phyloP scores from a whole-genome alignment of 2,329 filamentous ascomycete genomes.

The Aspergillus ruber region DNA sequence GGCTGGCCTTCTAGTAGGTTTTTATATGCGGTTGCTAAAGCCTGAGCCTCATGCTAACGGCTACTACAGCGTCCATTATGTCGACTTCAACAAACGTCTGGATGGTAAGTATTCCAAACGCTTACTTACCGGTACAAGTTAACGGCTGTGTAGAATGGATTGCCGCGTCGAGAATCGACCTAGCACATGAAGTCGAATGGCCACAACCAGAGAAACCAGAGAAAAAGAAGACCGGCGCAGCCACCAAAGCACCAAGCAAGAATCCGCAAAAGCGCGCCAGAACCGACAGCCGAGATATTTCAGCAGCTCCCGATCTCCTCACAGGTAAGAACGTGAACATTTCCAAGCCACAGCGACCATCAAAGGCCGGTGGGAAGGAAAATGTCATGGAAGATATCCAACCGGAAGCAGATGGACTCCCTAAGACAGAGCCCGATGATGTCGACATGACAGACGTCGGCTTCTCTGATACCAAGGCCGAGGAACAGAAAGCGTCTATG shows the following conservation, averaged over 20 bases:
- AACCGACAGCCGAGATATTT: slow-evolving; percentile 49
- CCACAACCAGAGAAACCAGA: slow-evolving; percentile 85
- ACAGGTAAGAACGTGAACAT: slow-evolving; percentile 45
- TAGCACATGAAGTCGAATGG: slow-evolving; percentile 91
- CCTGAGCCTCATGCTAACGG: slow-evolving; percentile 12
- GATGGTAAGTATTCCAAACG: slow-evolving; percentile 38
- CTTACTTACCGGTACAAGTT: slow-evolving; percentile 27
- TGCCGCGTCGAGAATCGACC: slow-evolving; percentile 71
- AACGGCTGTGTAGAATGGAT: slow-evolving; percentile 67
- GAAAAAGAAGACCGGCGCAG: slow-evolving; percentile 65
- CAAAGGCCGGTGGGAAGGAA: slow-evolving; percentile 56
- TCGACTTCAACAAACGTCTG: slow-evolving; percentile 90
- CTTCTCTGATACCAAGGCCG: slow-evolving; percentile 21
- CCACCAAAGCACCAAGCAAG: slow-evolving; percentile 49
- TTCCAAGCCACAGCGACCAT: slow-evolving; percentile 41
- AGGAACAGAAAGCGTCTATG: slow-evolving; percentile 39
- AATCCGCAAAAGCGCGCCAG: slow-evolving; percentile 51
- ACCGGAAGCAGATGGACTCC: slow-evolving; percentile 33
- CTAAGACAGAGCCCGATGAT: slow-evolving; percentile 34
- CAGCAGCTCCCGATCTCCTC: slow-evolving; percentile 49
- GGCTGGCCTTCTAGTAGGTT: slow-evolving; percentile 72
- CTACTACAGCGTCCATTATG: slow-evolving; percentile 68
- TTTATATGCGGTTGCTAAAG: background rate
- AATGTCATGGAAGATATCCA: slow-evolving; percentile 46
- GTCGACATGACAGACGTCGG: slow-evolving; percentile 39